Conservation (phyloP, 1,284 basidiomycete genomes). For the Ganoderma resinaceum region DNA sequence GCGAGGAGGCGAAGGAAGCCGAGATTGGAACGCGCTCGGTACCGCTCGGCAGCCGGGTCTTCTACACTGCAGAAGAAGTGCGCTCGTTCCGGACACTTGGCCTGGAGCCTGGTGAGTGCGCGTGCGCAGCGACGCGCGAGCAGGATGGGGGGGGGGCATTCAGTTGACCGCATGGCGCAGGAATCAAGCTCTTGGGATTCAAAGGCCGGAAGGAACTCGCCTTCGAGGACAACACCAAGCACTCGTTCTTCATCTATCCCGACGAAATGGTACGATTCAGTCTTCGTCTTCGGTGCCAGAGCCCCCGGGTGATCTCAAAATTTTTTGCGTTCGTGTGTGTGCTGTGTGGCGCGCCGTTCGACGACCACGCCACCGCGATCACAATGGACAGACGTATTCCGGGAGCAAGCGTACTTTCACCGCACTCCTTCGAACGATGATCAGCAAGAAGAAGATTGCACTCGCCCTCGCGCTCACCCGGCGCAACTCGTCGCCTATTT, state of each 20-base stretch:
- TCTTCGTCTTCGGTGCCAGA: not conserved
- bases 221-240: slow-evolving; percentile 92
- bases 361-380: not conserved
- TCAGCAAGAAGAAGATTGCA: slow-evolving; percentile 85
- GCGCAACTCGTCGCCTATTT: slow-evolving; percentile 77
- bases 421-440: slow-evolving; percentile 86
- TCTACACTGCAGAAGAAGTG: slow-evolving; percentile 88
- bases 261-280: slow-evolving; percentile 75
- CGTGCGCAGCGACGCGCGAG: slow-evolving; percentile 31
- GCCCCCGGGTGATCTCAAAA: slow-evolving; percentile 11
- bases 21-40: slow-evolving; percentile 49
- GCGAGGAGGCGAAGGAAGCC: slow-evolving; percentile 40
- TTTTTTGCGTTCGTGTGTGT: not conserved
- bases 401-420: slow-evolving; percentile 94
- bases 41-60: slow-evolving; percentile 61
- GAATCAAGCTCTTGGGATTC: slow-evolving; percentile 93
- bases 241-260: slow-evolving; percentile 92
- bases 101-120: slow-evolving; percentile 70
- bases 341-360: not conserved
- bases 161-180: slow-evolving; percentile 29
- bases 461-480: slow-evolving; percentile 78
- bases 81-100: slow-evolving; percentile 82
- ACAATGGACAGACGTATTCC: slow-evolving; percentile 71
- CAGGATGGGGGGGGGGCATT: slow-evolving; percentile 17
- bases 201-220: slow-evolving; percentile 75